phyloP scores from a whole-genome alignment of 179 eudicot species.

The Silene vulgaris region DNA sequence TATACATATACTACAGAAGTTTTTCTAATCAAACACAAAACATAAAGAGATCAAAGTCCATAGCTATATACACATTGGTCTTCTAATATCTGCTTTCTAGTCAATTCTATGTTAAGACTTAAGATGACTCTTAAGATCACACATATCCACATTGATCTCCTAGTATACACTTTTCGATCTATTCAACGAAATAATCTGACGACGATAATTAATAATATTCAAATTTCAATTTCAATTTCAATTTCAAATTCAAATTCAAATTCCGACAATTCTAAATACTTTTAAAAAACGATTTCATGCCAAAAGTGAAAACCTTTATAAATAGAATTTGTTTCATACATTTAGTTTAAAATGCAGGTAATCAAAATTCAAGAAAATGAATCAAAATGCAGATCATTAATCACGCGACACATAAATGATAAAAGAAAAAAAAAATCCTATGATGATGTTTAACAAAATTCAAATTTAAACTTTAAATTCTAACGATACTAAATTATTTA shows the following conservation, averaged over 20 bases:
- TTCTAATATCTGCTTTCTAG: neutral
- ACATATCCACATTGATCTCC: neutral
- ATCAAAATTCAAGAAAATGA: too few species aligned
- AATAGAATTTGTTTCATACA: too few species aligned
- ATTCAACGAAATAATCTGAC: neutral
- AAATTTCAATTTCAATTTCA: too few species aligned
- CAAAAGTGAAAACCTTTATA: too few species aligned
- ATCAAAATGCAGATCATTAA: neutral
- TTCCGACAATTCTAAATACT: too few species aligned
- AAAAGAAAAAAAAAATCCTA: neutral
- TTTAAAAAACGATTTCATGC: too few species aligned
- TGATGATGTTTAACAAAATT: neutral
- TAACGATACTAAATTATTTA: neutral
- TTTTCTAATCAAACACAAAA: neutral
- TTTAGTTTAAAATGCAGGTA: too few species aligned
- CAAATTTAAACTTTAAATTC: neutral
- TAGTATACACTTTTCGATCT: neutral
- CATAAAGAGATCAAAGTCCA: neutral
- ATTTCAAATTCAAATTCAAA: too few species aligned
- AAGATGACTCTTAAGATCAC: neutral
- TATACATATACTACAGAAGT: neutral
- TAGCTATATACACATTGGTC: neutral
- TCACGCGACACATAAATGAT: neutral
- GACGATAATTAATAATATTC: neutral
- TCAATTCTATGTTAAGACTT: neutral